Conservation (phyloP, 1,284 basidiomycete species). For the Moniliophthora roreri region DNA sequence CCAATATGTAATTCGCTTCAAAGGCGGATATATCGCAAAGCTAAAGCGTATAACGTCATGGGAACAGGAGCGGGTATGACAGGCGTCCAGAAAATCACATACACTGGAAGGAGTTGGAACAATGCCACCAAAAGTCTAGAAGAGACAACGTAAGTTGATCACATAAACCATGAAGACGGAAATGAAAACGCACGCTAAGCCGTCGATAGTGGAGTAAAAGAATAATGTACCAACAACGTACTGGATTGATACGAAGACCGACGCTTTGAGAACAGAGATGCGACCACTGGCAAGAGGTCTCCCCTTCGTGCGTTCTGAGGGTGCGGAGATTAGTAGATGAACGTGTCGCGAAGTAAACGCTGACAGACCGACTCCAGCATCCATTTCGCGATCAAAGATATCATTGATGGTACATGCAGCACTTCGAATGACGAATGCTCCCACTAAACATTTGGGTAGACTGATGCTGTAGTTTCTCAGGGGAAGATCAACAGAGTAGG, state of each 20-base stretch:
- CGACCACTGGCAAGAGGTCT: slow-evolving; percentile 49
- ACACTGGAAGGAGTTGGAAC: slow-evolving; percentile 50
- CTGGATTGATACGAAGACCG: slow-evolving; percentile 38
- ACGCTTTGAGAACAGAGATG: slow-evolving; percentile 40
- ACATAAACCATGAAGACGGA: not conserved
- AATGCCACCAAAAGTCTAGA: slow-evolving; percentile 39
- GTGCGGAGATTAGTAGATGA: slow-evolving; percentile 1
- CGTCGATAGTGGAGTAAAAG: slow-evolving; percentile 36
- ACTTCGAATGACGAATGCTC: slow-evolving; percentile 42
- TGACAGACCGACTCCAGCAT: slow-evolving; percentile 43
- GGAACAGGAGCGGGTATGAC: not conserved
- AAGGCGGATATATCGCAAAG: slow-evolving; percentile 48
- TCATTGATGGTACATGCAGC: slow-evolving; percentile 56
- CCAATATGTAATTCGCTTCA: slow-evolving; percentile 68
- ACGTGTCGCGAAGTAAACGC: not conserved
- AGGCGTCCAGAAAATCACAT: slow-evolving; percentile 16
- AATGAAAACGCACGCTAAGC: slow-evolving; percentile 35
- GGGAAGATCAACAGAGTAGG: slow-evolving; percentile 31
- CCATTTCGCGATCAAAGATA: slow-evolving; percentile 50
- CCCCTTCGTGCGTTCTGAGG: slow-evolving; percentile 42
- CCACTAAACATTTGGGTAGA: slow-evolving; percentile 32
- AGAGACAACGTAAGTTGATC: not conserved
- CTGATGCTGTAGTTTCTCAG: slow-evolving; percentile 28
- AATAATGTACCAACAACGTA: slow-evolving; percentile 40
- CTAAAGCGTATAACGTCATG: slow-evolving; percentile 18